Base-by-base conservation (phyloP, 2,329 filamentous ascomycete genomes). In the Cephalotrichum gorgonifer region DNA sequence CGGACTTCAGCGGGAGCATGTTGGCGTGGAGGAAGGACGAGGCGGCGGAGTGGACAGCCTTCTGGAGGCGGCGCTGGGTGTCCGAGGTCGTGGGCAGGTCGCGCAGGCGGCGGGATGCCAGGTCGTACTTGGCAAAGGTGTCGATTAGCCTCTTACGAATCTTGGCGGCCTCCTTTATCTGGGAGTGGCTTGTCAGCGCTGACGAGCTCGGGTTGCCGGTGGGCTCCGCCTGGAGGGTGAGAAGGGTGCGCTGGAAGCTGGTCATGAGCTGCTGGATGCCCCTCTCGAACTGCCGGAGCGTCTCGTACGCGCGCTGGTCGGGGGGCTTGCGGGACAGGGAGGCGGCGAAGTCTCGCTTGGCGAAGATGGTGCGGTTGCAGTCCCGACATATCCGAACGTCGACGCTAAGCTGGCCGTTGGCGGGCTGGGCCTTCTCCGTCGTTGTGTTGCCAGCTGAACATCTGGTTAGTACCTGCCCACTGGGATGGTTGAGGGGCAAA, bases 301-400 rank as follows among this genome's bases (percentile, higher is more conserved):
- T 94, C 57, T 81, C 85, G 63, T 94, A 96, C 1, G 86, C 81
- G 33, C 85, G 81, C 58, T 90, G 82, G 57, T 91, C 85, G 2
- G 85, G 75, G 1, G 86, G 83, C 54, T 83, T 84, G 46, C 79
- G 73, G 1, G 74, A 68, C 4, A 88, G 64, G 9, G 88, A 85
- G 8, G 80, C 78, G 23, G 79, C 72, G 60, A 95, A 95, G 60
- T 95, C 89, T 33, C 83, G 78, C 57, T 85, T 83, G 46, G 73
- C 70, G 56, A 81, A 80, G 43, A 80, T 70, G 31, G 71, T 78
- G 52, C 67, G 64, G 49, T 74, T 88, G 70, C 93, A 98, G 50
- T 94, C 88, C 58, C 85, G 86, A 65, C 93, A 98, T 78, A 98
- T 91, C 39, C 93, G 81, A 15, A 98, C 72, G 60, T 95, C 88